A percentile compares a stretch with the other conserved stretches of the same genome.
phyloP scores from a whole-genome alignment of 2,329 filamentous ascomycete species.

The Herpomyces periplanetae region DNA sequence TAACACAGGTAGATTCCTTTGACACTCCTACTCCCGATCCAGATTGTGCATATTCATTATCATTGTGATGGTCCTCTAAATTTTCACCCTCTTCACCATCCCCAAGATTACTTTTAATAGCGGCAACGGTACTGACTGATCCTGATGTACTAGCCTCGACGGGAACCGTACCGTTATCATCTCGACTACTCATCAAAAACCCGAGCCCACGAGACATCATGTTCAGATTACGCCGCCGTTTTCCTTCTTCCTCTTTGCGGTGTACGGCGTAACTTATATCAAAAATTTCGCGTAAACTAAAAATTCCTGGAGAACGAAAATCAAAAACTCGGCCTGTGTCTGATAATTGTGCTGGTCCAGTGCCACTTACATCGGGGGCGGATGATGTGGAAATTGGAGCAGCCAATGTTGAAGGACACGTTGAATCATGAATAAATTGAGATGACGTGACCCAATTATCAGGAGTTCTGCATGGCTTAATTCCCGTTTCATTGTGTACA shows the following conservation, averaged over 20 bases:
- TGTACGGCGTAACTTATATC: slow-evolving; percentile 95
- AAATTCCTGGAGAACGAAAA: slow-evolving; percentile 71
- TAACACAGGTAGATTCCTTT: slow-evolving; percentile 14
- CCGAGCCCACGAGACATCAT: too few relatives aligned
- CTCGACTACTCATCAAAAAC: too few relatives aligned
- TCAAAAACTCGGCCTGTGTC: slow-evolving; percentile 29
- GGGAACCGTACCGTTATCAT: slow-evolving; percentile 26
- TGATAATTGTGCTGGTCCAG: slow-evolving; percentile 17
- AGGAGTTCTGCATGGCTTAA: too few relatives aligned
- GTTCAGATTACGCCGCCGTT: slow-evolving; percentile 49
- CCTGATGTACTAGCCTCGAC: slow-evolving; percentile 15
- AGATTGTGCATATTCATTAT: slow-evolving; percentile 6
- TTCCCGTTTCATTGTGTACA: slow-evolving; percentile 17
- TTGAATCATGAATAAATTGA: too few relatives aligned
- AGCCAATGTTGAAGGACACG: too few relatives aligned
- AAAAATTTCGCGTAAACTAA: slow-evolving; percentile 86
- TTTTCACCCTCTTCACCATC: slow-evolving; percentile 23
- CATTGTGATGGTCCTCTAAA: slow-evolving; percentile 12
- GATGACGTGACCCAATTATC: too few relatives aligned
- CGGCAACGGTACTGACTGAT: slow-evolving; percentile 26
- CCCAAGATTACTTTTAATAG: slow-evolving; percentile 21
- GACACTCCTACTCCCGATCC: slow-evolving; percentile 20
- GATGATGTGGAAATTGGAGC: too few relatives aligned
- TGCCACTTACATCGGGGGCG: slow-evolving; percentile 11
- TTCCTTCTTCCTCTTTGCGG: slow-evolving; percentile 74